Evolutionary conservation across 2,329 filamentous ascomycete species (phyloP).

Genomic region (Cladosporium austrohemisphaericum): DNA sequence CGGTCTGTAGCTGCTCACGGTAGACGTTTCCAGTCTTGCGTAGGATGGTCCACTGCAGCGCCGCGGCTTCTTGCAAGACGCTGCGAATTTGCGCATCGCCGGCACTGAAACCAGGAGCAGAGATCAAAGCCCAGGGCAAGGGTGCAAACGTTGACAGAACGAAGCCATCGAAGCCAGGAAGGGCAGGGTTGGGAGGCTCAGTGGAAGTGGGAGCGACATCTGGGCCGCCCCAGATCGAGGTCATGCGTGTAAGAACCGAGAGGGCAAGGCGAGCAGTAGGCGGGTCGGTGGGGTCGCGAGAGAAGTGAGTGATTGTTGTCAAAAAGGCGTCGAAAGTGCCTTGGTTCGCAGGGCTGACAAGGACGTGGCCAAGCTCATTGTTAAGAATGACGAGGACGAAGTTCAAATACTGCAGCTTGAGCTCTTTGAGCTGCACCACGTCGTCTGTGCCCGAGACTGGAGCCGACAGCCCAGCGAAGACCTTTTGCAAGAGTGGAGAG

Average conservation of each 20-base stretch:
- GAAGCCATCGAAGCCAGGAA: constrained; percentile 89
- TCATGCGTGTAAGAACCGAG: constrained; percentile 77
- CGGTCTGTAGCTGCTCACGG: constrained; percentile 61
- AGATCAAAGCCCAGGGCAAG: constrained; percentile 83
- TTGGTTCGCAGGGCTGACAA: constrained; percentile 89
- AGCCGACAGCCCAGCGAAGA: constrained; percentile 80
- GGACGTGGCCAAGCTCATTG: constrained; percentile 81
- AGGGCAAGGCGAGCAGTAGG: constrained; percentile 72
- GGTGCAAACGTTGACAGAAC: constrained; percentile 86
- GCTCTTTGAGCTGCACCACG: constrained; percentile 86
- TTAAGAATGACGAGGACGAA: constrained; percentile 87
- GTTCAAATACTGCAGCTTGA: constrained; percentile 90
- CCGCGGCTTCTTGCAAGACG: constrained; percentile 82
- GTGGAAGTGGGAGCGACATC: constrained; percentile 58
- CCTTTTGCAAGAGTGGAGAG: constrained; percentile 81
- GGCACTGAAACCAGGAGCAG: constrained; percentile 73
- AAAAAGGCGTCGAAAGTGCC: constrained; percentile 85
- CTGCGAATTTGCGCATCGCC: constrained; percentile 85
- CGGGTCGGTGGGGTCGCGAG: constrained; percentile 69
- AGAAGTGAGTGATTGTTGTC: constrained; percentile 76
- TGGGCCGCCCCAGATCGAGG: constrained; percentile 82
- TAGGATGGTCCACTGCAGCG: constrained; percentile 84
- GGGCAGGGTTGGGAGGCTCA: constrained; percentile 47
- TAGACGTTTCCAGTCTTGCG: constrained; percentile 83
- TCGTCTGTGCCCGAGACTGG: constrained; percentile 89